Base-by-base conservation (phyloP, 1,139 yeast species). In the Sugiyamaella sp. region DNA sequence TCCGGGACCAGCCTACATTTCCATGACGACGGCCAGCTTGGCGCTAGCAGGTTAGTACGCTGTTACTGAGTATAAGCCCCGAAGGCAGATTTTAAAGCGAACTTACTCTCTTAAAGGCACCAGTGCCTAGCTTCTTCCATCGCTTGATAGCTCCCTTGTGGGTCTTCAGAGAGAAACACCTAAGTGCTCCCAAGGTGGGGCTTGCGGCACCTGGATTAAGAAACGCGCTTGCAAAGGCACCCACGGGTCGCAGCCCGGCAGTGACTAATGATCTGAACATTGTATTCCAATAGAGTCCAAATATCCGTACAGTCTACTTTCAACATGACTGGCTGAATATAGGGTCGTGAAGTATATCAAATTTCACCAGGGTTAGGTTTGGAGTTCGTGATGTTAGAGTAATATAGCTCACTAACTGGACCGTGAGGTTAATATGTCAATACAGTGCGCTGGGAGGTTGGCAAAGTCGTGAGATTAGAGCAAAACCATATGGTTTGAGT, bases 11-110 rank as follows among this genome's bases (percentile, higher is more conserved):
- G 22, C 96, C 93, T 2, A 91, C 89, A 65, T 89, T 90, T 47
- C 98, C 97, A 70, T 90, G 98, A 64, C 88, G 87, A 73, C 96
- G 81, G 9, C 96, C 95, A 19, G 95, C 88, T 63, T 83, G 85
- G 55, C 89, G 89, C 66, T 68, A 14, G 40, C 38, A 43, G 16
- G 52, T 48, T 40, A 41, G 46, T 51, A 25, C 14, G 6, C 8
- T 29, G n/a, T 2, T 16, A 8, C 29, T 25, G 10, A 6, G 10
- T 25, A 33, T 6, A 39, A 17, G 3, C 6, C 14, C 9, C 10
- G 29, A 25, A 25, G 10, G 10, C 29, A 25, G 29, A 25, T 16
- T 3, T 17, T 9, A 29, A 22, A n/a, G 25, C 16, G 10, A 35
- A 63, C 73, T 45, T 61, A 69, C 74, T 60, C 81, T 69, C 57